Evolutionary conservation across 306 rosid species (phyloP).

Genomic region (Urtica urens): DNA sequence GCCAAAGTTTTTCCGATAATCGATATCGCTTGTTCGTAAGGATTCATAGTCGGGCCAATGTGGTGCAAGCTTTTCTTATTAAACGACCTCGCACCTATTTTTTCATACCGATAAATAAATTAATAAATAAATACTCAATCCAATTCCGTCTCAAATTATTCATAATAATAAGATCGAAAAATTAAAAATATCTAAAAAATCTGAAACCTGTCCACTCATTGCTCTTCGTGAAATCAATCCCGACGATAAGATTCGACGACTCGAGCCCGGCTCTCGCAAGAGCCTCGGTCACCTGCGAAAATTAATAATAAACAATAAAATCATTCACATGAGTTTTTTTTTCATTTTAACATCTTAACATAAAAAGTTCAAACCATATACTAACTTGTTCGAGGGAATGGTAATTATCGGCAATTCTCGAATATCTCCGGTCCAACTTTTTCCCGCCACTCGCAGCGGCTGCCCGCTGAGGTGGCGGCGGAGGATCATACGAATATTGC

Average conservation of each 20-base stretch:
- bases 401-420: constrained; percentile 70
- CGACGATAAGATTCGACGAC: constrained; percentile 91
- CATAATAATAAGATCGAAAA: not conserved
- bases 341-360: too few relatives aligned
- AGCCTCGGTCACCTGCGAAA: constrained; percentile 77
- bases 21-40: constrained; percentile 90
- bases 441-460: constrained; percentile 11
- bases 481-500: not conserved
- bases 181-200: constrained; percentile 5
- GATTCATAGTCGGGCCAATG: constrained; percentile 58
- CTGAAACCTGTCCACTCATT: constrained; percentile 99
- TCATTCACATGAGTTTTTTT: too few relatives aligned
- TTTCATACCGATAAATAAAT: constrained; percentile 13
- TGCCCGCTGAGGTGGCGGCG: not conserved
- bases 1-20: constrained; percentile 86
- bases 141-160: too few relatives aligned
- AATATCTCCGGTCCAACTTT: constrained; percentile 60
- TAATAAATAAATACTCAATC: too few relatives aligned
- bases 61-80: constrained; percentile 71
- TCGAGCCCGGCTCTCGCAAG: constrained; percentile 91
- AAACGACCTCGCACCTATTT: constrained; percentile 56
- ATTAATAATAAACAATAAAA: not conserved
- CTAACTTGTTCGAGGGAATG: constrained; percentile 61
- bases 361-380: too few relatives aligned
- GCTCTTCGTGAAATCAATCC: constrained; percentile 93